Base-by-base conservation (phyloP, 257 asterid species). In the Orobanche coerulescens region DNA sequence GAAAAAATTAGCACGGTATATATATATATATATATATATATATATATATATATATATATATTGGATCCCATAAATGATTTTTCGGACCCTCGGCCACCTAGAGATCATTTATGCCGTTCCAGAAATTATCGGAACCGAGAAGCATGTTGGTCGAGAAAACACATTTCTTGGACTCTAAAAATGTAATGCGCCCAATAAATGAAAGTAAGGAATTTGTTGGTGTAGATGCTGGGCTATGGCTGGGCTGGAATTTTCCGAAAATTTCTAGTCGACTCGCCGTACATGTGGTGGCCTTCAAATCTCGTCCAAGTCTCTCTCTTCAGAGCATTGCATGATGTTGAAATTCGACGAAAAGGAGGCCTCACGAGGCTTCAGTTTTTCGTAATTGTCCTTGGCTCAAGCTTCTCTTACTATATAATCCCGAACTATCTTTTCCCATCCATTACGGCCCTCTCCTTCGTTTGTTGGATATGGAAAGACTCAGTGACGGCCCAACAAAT, bases 231-330 rank as follows among this genome's bases (percentile, higher is more conserved):
- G 16, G 94, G 94, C 11, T 85, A 82, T 31, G 94, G 90, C 0
- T 85, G 89, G 94, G 94, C 94, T 7, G 94, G 90, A 1, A 63
- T 85, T 13, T 85, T 80, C 66, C 68, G 90, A 11, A 85, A 78
- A 51, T 85, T 70, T 51, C 82, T 85, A 0, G 85, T 85, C 1
- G 94, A 85, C 53, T 85, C 94, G 0, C 94, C 94, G 0, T 80
- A 85, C 77, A 85, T 85, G 94, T 85, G 94, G 94, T 85, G 94
- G 90, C 94, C 94, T 12, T 58, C 85, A 4, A 85, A 85, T 59
- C 87, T 85, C 2, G 85, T 85, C 28, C 94, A 85, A 68, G 90
- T 85, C 7, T 85, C 94, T 36, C 87, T 85, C 62, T 85, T 85
- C 66, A 69, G 94, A 65, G 94, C 90, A 18, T 16, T 85, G 54